phyloP scores from a whole-genome alignment of 148 eudicot genomes.

The Simmondsia chinensis region DNA sequence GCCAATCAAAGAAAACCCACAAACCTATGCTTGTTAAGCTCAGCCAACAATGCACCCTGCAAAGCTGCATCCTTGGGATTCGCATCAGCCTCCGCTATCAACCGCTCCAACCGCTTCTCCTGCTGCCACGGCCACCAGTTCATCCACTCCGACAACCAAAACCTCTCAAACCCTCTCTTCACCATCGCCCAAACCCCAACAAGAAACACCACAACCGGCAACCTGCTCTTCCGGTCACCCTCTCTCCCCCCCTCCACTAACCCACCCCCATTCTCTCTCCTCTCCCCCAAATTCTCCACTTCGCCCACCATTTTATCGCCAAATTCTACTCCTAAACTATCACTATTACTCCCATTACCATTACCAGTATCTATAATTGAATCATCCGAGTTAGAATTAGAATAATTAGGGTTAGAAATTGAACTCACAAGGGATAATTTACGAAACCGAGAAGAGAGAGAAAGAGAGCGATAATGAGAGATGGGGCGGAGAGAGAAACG shows the following conservation, averaged over 20 bases:
- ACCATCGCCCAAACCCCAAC: constrained; percentile 45
- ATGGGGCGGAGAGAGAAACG: constrained; percentile 10
- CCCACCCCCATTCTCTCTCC: constrained; percentile 2
- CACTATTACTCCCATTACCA: neutral
- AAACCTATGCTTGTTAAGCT: constrained; percentile 86
- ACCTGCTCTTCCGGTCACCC: constrained; percentile 10
- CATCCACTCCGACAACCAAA: constrained; percentile 54
- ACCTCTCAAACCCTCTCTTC: constrained; percentile 35
- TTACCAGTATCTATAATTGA: constrained; percentile 7
- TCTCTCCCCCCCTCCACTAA: constrained; percentile 8
- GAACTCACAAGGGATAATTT: constrained; percentile 26
- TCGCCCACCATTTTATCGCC: constrained; percentile 2
- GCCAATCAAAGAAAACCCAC: neutral
- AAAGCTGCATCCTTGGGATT: constrained; percentile 65
- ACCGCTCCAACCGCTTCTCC: constrained; percentile 48
- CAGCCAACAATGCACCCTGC: constrained; percentile 66
- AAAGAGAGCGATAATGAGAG: neutral
- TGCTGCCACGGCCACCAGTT: constrained; percentile 79
- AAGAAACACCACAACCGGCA: constrained; percentile 51
- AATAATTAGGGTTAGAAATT: constrained; percentile 12
- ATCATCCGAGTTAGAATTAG: constrained; percentile 5
- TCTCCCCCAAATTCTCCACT: neutral
- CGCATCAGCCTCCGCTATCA: constrained; percentile 73
- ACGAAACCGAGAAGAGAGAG: constrained; percentile 14
- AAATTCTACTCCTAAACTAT: neutral